Evolutionary conservation across 1,139 yeast genomes (phyloP), one percentile per base, ranked within the genome.

Genomic region (Scheffersomyces parashehatae): DNA sequence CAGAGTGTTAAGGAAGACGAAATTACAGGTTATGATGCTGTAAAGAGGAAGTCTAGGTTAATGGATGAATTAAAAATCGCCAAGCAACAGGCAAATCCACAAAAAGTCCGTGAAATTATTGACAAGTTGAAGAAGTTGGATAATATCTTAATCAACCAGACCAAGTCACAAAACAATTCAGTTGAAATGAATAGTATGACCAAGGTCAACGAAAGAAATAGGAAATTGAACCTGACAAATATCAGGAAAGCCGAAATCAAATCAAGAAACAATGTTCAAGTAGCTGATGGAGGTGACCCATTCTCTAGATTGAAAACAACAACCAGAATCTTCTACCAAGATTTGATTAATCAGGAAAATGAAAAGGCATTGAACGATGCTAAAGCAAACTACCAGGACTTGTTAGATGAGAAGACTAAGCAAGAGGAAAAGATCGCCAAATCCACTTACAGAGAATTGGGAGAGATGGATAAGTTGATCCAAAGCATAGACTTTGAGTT

Each of bases 251-350:
- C 96, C 1, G 98, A 91, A 61, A 68, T 83, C 41, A 75, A 73
- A 55, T 80, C 84, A 36, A 80, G 84, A 55, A 66, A 75, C 46
- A 69, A 75, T 1, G 75, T 72, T 29, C 49, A 59, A 11, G 60
- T 59, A 16, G 60, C 58, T 36, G 74, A 77, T 42, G 83, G 75
- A 39, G 81, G 85, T 7, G 95, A 93, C 68, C 98, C 99, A 29
- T 93, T 93, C 65, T 83, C 89, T 50, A 80, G 98, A 62, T 77
- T 93, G 58, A 85, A 89, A 62, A 91, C 97, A 0, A 84, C 82
- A 47, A 88, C 97, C 0, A 81, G 88, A 58, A 83, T 89, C 49
- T 91, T 89, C 64, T 90, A 91, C 55, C 76, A 74, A 50, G 77
- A 73, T 48, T 59, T 74, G 46, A 68, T 70, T 29, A 70, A 71